Base-by-base conservation (phyloP, 1,139 yeast species). In the Geotrichum aggregatum region DNA sequence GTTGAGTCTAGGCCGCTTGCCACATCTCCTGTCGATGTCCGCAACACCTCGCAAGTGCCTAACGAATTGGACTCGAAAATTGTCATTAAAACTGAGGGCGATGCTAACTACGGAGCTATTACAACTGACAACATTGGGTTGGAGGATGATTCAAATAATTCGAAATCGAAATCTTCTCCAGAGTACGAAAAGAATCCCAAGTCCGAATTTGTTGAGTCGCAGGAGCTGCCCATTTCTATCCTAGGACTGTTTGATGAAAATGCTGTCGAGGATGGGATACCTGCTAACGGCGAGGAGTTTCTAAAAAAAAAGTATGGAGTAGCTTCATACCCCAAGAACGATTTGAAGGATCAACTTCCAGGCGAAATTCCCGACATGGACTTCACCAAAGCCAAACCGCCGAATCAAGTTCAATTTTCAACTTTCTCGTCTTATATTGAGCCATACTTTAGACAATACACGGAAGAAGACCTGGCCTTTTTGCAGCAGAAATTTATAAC, bases 391-490 rank as follows among this genome's bases (percentile, higher is more conserved):
- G 82, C 82, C 21, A 91, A 91, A 63, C 97, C 97, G 6, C 72
- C 88, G 1, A 91, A 87, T 67, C 98, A 92, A 70, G 95, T 92
- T 19, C 97, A 89, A 63, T 89, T 87, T 67, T 77, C 88, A 16
- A 91, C 98, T 0, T 94, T 87, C 66, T 84, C 87, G 58, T 72
- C 92, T 0, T 88, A 85, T 60, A 77, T 89, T 45, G 98, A 92
- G 65, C 87, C 92, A 34, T 92, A 79, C 66, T 91, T 85, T 70
- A 76, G 96, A 54, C 78, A 79, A 5, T 87, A 79, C 60, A 73
- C 77, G 24, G 95, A 84, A 57, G 96, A 89, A 36, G 98, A 92
- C 65, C 65, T 89, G 41, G 82, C 83, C 49, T 82, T 88, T 61
- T 71, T 92, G 51, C 79, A 80, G 58, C 84, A 80, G 58, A 80